Conservation (phyloP, 345 rosid genomes). For the Cardamine occulta region DNA sequence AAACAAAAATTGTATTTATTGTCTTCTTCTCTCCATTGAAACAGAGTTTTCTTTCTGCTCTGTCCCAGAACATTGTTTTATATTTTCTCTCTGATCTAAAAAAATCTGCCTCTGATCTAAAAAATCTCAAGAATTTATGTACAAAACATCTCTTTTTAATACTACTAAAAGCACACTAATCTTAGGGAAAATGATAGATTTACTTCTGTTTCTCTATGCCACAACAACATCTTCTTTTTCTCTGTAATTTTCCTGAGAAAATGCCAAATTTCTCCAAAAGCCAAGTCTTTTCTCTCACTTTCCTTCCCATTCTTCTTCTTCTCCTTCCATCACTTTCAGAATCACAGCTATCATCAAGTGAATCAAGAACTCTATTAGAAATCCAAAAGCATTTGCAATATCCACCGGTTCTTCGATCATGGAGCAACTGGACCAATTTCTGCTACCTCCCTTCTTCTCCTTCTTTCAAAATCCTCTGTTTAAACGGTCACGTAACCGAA, state of each 20-base stretch:
- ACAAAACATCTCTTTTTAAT: constrained; percentile 12
- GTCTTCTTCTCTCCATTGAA: constrained; percentile 12
- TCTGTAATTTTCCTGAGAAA: constrained; percentile 24
- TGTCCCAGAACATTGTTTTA: constrained; percentile 20
- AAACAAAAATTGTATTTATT: constrained; percentile 27
- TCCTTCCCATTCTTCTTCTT: constrained; percentile 21
- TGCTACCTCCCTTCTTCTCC: constrained; percentile 73
- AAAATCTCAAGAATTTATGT: constrained; percentile 35
- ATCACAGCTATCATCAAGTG: constrained; percentile 60
- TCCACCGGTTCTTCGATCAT: constrained; percentile 67
- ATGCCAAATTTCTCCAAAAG: constrained; percentile 27
- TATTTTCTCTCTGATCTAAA: constrained; percentile 4
- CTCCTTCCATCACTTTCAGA: constrained; percentile 48
- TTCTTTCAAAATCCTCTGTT: constrained; percentile 66
- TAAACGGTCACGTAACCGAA: constrained; percentile 59
- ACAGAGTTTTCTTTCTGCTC: constrained; percentile 14
- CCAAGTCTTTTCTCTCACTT: constrained; percentile 35
- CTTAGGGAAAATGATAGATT: constrained; percentile 1
- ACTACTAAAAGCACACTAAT: constrained; percentile 9
- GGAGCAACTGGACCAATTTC: constrained; percentile 81
- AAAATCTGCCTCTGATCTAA: constrained; percentile 30
- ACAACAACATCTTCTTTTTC: not conserved
- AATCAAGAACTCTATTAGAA: constrained; percentile 61
- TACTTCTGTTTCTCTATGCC: constrained; percentile 8
- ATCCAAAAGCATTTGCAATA: constrained; percentile 73